phyloP scores from a whole-genome alignment of 2,329 filamentous ascomycete genomes.

The Pseudocercospora crystallina region DNA sequence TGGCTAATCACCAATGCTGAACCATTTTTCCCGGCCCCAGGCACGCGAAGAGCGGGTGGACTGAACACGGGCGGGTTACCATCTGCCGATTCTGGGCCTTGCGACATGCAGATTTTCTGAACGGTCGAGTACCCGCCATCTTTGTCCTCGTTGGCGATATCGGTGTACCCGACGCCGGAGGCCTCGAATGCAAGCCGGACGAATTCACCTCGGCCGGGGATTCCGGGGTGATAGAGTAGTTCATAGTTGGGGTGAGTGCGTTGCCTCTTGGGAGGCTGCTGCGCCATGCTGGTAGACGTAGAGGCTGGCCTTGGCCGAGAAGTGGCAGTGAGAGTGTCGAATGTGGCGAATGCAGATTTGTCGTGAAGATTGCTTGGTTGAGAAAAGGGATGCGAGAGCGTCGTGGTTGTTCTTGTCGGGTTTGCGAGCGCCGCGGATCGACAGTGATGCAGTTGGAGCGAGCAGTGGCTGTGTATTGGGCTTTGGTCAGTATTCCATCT shows the following conservation, averaged over 20 bases:
- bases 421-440: no score
- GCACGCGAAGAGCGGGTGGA: constrained; percentile 62
- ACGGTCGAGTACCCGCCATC: constrained; percentile 56
- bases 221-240: constrained; percentile 63
- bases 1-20: constrained; percentile 62
- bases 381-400: no score
- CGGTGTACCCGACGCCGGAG: constrained; percentile 62
- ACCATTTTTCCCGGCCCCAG: constrained; percentile 53
- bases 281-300: constrained; percentile 11
- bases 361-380: no score
- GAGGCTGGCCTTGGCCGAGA: no score
- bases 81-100: constrained; percentile 39
- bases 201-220: constrained; percentile 74
- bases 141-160: constrained; percentile 51
- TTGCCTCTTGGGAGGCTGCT: constrained; percentile 19
- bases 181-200: constrained; percentile 73
- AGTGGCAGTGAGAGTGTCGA: no score
- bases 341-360: no score
- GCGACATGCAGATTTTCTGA: constrained; percentile 44
- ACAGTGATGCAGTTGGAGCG: no score
- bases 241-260: constrained; percentile 32
- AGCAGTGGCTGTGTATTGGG: no score
- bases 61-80: constrained; percentile 66
- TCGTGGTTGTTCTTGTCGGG: no score
- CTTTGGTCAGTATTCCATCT: no score